These are phyloP conservation scores for Septoria petroselini DNA, from an alignment of 2,329 filamentous ascomycete species.

Conservation along the genomic window DNA sequence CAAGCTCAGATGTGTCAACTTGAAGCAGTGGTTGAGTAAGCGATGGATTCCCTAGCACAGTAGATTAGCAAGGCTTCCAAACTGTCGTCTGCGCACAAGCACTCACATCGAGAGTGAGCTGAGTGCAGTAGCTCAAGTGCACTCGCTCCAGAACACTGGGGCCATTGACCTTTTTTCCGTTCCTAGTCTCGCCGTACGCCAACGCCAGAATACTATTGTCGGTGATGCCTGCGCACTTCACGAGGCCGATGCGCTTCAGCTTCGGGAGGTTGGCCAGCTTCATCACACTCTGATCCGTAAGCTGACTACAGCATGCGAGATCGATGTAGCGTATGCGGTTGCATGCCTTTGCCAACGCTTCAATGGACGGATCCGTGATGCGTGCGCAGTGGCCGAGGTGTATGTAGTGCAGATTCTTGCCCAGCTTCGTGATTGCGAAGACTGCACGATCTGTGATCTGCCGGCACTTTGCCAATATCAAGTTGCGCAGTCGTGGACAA, in stretches of 20 bases:
- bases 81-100: not conserved
- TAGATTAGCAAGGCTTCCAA: conserved; percentile 33
- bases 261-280: conserved; percentile 85
- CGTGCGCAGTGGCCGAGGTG: conserved; percentile 90
- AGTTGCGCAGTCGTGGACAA: conserved; percentile 83
- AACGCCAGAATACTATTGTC: conserved; percentile 83
- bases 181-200: conserved; percentile 53
- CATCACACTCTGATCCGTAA: conserved; percentile 84
- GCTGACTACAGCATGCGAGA: conserved; percentile 83
- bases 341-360: conserved; percentile 76
- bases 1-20: conserved; percentile 88
- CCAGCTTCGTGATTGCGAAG: conserved; percentile 78
- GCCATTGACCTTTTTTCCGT: conserved; percentile 42
- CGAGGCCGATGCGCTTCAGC: conserved; percentile 86
- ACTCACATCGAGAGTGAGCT: conserved; percentile 74
- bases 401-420: conserved; percentile 95
- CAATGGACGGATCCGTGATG: conserved; percentile 86
- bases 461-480: conserved; percentile 91
- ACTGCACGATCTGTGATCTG: conserved; percentile 89
- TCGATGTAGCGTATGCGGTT: conserved; percentile 97
- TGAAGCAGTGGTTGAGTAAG: conserved; percentile 84
- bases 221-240: conserved; percentile 89
- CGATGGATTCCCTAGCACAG: conserved; percentile 73
- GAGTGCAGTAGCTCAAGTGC: conserved; percentile 91
- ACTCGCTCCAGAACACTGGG: conserved; percentile 80